Evolutionary conservation across 2,329 filamentous ascomycete species (phyloP).

Genomic region (Hymenoscyphus infarciens): DNA sequence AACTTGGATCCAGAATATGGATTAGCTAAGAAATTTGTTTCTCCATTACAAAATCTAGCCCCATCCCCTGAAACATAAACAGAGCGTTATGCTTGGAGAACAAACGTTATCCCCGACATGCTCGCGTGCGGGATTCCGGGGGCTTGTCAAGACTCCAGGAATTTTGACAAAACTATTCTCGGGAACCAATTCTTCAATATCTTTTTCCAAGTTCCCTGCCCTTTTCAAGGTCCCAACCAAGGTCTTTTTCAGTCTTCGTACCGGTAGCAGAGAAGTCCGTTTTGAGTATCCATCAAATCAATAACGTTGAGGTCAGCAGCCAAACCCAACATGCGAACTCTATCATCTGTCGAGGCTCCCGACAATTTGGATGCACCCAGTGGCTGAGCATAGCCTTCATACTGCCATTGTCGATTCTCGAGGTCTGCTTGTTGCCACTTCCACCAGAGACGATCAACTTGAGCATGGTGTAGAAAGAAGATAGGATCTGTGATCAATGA

Average conservation of each 20-base stretch:
- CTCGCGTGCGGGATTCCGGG: background rate
- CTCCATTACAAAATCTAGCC: background rate
- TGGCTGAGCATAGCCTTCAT: slow-evolving; percentile 17
- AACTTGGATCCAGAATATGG: background rate
- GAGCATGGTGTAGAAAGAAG: slow-evolving; percentile 35
- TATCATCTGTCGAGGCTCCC: slow-evolving; percentile 20
- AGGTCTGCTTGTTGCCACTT: slow-evolving; percentile 33
- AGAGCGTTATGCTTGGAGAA: background rate
- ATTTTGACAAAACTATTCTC: too few species aligned
- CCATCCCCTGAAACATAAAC: background rate
- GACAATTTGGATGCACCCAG: slow-evolving; percentile 8
- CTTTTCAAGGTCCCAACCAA: background rate
- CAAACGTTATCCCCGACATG: background rate
- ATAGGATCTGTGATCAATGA: slow-evolving; percentile 36
- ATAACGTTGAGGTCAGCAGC: slow-evolving; percentile 19
- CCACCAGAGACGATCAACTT: slow-evolving; percentile 33
- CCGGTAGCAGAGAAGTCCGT: slow-evolving; percentile 28
- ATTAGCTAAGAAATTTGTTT: background rate
- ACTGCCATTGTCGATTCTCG: slow-evolving; percentile 15
- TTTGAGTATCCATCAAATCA: slow-evolving; percentile 29
- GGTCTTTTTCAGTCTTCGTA: slow-evolving; percentile 16
- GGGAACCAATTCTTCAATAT: background rate
- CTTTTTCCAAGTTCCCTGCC: background rate
- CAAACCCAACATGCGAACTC: slow-evolving; percentile 25
- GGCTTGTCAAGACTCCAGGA: too few species aligned